These are phyloP conservation scores for Fonsecaea multimorphosa DNA, from an alignment of 2,329 filamentous ascomycete species.

Conservation along the genomic window DNA sequence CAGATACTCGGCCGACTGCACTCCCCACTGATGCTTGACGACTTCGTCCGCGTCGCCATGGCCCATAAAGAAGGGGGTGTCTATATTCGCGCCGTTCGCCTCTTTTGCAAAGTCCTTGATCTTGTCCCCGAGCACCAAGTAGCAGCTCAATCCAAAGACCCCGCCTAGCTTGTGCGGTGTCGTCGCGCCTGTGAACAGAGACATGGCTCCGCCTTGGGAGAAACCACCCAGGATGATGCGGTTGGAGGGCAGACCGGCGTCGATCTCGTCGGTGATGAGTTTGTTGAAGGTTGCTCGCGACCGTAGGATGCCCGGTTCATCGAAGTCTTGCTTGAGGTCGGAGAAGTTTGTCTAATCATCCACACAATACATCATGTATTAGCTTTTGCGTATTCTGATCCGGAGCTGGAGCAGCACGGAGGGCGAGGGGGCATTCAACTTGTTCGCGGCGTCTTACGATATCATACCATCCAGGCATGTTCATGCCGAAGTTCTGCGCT, in stretches of 20 bases:
- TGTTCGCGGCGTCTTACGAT: slow-evolving; percentile 53
- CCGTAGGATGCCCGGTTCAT: slow-evolving; percentile 72
- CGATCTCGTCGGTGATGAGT: slow-evolving; percentile 80
- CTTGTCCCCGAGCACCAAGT: slow-evolving; percentile 73
- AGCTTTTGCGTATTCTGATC: slow-evolving; percentile 1
- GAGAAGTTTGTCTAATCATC: slow-evolving; percentile 48
- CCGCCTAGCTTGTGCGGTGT: slow-evolving; percentile 77
- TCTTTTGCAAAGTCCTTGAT: slow-evolving; percentile 63
- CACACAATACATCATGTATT: background rate
- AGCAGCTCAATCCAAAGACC: slow-evolving; percentile 83
- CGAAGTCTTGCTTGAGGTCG: slow-evolving; percentile 50
- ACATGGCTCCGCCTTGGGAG: slow-evolving; percentile 82
- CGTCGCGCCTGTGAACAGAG: slow-evolving; percentile 80
- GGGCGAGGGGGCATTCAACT: slow-evolving; percentile 37
- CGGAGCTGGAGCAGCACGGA: background rate
- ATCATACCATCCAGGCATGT: slow-evolving; percentile 51
- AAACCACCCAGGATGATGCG: slow-evolving; percentile 77
- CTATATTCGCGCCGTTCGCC: slow-evolving; percentile 65
- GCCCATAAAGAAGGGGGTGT: slow-evolving; percentile 85
- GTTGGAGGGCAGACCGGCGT: slow-evolving; percentile 77
- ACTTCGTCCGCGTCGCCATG: slow-evolving; percentile 82
- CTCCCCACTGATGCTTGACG: slow-evolving; percentile 72
- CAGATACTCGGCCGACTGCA: slow-evolving; percentile 69
- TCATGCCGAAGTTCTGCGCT: slow-evolving; percentile 36
- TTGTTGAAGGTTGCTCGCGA: slow-evolving; percentile 77